These are phyloP conservation scores for Claviceps lovelessii DNA, from an alignment of 2,329 filamentous ascomycete genomes.

Conservation along the genomic window DNA sequence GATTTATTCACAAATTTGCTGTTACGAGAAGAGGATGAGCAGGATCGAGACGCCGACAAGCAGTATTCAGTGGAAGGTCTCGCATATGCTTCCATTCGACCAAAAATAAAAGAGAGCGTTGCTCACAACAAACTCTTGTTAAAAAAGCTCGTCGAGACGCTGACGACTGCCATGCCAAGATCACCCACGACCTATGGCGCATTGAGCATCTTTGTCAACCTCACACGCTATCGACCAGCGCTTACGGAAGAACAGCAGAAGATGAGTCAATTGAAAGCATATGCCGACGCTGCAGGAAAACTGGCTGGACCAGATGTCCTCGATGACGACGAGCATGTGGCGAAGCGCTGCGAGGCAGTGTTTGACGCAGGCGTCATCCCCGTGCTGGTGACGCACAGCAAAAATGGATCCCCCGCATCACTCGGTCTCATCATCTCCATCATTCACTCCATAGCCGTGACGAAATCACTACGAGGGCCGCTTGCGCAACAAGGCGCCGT, in stretches of 20 bases:
- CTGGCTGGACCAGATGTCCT: slow-evolving; percentile 48
- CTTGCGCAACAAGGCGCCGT: slow-evolving; percentile 91
- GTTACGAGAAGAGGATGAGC: slow-evolving; percentile 39
- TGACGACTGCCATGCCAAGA: slow-evolving; percentile 44
- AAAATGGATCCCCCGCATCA: slow-evolving; percentile 55
- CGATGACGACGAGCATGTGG: slow-evolving; percentile 63
- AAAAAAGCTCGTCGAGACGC: slow-evolving; percentile 49
- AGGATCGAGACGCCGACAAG: slow-evolving; percentile 34
- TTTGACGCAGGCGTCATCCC: slow-evolving; percentile 68
- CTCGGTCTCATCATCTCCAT: slow-evolving; percentile 62
- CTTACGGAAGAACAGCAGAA: slow-evolving; percentile 84
- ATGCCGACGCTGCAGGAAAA: slow-evolving; percentile 71
- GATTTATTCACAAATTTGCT: slow-evolving; percentile 54
- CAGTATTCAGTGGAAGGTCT: slow-evolving; percentile 77
- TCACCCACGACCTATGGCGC: slow-evolving; percentile 70
- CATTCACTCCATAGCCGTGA: slow-evolving; percentile 61
- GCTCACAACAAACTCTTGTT: slow-evolving; percentile 55
- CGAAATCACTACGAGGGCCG: slow-evolving; percentile 57
- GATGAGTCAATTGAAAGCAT: slow-evolving; percentile 83
- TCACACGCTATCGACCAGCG: slow-evolving; percentile 65
- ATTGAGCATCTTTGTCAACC: slow-evolving; percentile 71
- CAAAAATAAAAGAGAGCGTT: slow-evolving; percentile 71
- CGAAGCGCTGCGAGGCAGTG: slow-evolving; percentile 59
- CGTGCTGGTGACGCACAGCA: slow-evolving; percentile 61
- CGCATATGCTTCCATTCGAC: slow-evolving; percentile 78